Base-by-base conservation (phyloP, 768 basidiomycete genomes). In the Lyophyllum shimeji region DNA sequence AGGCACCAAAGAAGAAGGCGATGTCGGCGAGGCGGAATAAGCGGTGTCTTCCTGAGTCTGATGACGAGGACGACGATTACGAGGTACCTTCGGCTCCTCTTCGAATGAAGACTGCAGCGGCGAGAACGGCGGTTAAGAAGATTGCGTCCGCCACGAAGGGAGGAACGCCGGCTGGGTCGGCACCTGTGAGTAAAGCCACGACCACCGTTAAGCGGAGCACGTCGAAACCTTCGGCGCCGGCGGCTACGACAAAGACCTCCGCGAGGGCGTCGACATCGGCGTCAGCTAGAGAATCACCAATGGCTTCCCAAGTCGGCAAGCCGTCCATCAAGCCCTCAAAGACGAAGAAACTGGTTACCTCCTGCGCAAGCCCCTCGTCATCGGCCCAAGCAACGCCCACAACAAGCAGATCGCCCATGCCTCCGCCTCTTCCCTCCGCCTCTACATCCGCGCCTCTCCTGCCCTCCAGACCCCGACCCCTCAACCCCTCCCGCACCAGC, bases 331-430 rank as follows among this genome's bases (percentile, higher is more conserved):
- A 9, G 15, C 29, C 20, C 7, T 15, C 50, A 1, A 51, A 52
- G 7, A 33, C 43, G 3, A 58, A 46, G 40, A 55, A 54, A 29
- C 44, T 49, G 1, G 54, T 34, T 13, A 55, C 53, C 34, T 31
- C 52, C n/a, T 20, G 53, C 20, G 27, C 45, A 27, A 31, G 42
- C 11, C 8, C 33, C 11, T 3, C 39, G 6, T 40, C 39, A n/a
- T 18, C 39, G 9, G 15, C 20, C 2, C 21, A 23, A 12, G 44
- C 9, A 15, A 45, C 20, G 12, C 20, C 44, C 3, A 24, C 44
- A 24, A 2, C 44, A 4, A 18, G 17, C 46, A 46, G 5, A 31
- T 46, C 39, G 46, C 46, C 46, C 18, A 46, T 23, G 25, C 46
- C 25, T 46, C 46, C 25, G 2, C 46, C 25, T 29, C 15, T 8